phyloP scores from a whole-genome alignment of 352 stramenopile species.

The Peronosclerospora sorghi region DNA sequence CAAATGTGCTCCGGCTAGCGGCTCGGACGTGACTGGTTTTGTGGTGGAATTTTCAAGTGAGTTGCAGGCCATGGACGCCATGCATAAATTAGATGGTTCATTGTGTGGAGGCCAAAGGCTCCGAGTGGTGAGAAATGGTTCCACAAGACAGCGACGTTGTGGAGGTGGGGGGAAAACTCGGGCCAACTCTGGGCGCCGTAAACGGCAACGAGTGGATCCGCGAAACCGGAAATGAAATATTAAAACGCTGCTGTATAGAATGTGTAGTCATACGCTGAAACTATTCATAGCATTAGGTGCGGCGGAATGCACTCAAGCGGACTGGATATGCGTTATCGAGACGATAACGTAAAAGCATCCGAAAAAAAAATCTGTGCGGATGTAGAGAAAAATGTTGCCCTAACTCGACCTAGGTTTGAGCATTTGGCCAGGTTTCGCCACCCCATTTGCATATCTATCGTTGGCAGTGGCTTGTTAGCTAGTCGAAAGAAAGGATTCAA shows the following conservation, averaged over 20 bases:
- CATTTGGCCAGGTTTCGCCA: too few relatives aligned
- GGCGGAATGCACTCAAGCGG: background rate
- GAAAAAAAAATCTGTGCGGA: too few relatives aligned
- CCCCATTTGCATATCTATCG: too few relatives aligned
- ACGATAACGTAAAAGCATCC: too few relatives aligned
- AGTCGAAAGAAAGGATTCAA: too few relatives aligned
- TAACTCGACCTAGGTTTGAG: too few relatives aligned
- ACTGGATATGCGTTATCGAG: too few relatives aligned
- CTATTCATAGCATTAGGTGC: background rate
- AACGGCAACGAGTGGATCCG: conserved; percentile 54
- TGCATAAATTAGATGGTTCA: conserved; percentile 34
- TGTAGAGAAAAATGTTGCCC: too few relatives aligned
- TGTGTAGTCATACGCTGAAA: background rate
- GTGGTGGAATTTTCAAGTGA: conserved; percentile 45
- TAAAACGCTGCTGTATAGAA: background rate
- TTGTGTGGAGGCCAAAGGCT: conserved; percentile 48
- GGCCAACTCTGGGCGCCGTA: conserved; percentile 36
- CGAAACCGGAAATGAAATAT: conserved; percentile 29
- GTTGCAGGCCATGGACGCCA: conserved; percentile 25
- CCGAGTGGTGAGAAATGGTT: conserved; percentile 17
- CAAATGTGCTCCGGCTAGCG: conserved; percentile 18
- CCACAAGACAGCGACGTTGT: conserved; percentile 12
- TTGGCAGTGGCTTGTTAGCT: too few relatives aligned
- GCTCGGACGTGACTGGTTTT: conserved; percentile 23
- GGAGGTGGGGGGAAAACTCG: conserved; percentile 17